Conservation (phyloP, 2,329 filamentous ascomycete genomes). For the Phaeosphaeria sp. region DNA sequence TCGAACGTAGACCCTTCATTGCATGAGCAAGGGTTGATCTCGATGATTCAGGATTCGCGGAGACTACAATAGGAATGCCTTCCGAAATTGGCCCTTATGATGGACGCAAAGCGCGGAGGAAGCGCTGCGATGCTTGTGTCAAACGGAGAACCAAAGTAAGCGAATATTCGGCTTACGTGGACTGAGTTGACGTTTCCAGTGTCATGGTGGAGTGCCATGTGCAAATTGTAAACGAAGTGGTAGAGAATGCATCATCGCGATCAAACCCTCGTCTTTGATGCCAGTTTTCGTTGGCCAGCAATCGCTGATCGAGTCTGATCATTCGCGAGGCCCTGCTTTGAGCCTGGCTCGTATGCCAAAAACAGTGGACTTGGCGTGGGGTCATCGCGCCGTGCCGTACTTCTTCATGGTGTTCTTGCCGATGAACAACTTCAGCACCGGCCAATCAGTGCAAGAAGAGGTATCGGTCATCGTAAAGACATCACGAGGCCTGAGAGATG, state of each 20-base stretch:
- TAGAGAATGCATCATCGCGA: slow-evolving; percentile 16
- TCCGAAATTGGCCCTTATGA: slow-evolving; percentile 32
- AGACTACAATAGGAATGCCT: slow-evolving; percentile 11
- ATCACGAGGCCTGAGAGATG: slow-evolving; percentile 25
- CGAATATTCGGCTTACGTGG: no score
- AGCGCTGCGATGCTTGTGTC: slow-evolving; percentile 32
- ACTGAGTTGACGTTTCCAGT: slow-evolving; percentile 17
- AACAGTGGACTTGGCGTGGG: not conserved
- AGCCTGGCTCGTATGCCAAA: not conserved
- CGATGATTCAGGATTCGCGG: not conserved
- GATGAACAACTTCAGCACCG: slow-evolving; percentile 26
- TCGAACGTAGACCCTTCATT: not conserved
- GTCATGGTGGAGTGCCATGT: slow-evolving; percentile 32
- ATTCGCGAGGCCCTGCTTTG: not conserved
- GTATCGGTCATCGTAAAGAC: slow-evolving; percentile 15
- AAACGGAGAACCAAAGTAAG: slow-evolving; percentile 36
- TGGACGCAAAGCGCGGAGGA: slow-evolving; percentile 35
- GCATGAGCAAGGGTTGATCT: not conserved
- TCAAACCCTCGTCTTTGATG: slow-evolving; percentile 5
- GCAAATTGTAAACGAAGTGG: slow-evolving; percentile 24
- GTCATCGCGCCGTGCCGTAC: slow-evolving; percentile 21
- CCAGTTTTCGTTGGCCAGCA: slow-evolving; percentile 24
- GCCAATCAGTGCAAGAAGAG: slow-evolving; percentile 11
- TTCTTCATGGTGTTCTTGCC: slow-evolving; percentile 32
- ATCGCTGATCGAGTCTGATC: not conserved